These are phyloP conservation scores for Eragrostis tef DNA, from an alignment of 202 grass and related monocot genomes.

Conservation along the genomic window DNA sequence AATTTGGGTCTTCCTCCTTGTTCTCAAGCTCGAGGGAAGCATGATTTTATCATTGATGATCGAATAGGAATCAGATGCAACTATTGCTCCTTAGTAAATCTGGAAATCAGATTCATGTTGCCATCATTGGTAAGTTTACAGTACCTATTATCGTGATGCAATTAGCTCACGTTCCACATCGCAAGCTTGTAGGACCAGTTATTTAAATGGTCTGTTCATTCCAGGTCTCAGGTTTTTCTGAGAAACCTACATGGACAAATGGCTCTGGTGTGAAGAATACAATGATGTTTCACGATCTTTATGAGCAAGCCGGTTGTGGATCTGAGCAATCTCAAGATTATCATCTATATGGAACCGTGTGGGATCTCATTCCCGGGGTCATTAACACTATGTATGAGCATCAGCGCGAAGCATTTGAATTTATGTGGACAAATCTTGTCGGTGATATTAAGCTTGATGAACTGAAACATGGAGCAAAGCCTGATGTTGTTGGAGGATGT, in stretches of 20 bases:
- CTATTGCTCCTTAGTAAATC: conserved; percentile 76
- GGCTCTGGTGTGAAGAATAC: conserved; percentile 50
- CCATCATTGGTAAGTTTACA: conserved; percentile 63
- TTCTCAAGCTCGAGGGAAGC: conserved; percentile 65
- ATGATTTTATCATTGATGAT: conserved; percentile 85
- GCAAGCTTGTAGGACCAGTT: conserved; percentile 19
- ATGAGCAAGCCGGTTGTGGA: conserved; percentile 50
- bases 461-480: conserved; percentile 57
- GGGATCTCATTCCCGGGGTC: conserved; percentile 89
- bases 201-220: conserved; percentile 39
- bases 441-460: conserved; percentile 74
- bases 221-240: conserved; percentile 59
- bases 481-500: conserved; percentile 86
- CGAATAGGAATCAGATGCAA: conserved; percentile 84
- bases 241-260: conserved; percentile 59
- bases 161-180: conserved; percentile 4
- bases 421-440: conserved; percentile 92
- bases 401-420: conserved; percentile 87
- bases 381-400: conserved; percentile 73
- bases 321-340: conserved; percentile 48
- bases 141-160: conserved; percentile 21
- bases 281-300: conserved; percentile 59
- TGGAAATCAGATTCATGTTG: conserved; percentile 84
- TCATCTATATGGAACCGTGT: conserved; percentile 64
- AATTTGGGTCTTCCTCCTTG: conserved; percentile 50